phyloP scores from a whole-genome alignment of 805 yeast species.

The Teunomyces panamensis region DNA sequence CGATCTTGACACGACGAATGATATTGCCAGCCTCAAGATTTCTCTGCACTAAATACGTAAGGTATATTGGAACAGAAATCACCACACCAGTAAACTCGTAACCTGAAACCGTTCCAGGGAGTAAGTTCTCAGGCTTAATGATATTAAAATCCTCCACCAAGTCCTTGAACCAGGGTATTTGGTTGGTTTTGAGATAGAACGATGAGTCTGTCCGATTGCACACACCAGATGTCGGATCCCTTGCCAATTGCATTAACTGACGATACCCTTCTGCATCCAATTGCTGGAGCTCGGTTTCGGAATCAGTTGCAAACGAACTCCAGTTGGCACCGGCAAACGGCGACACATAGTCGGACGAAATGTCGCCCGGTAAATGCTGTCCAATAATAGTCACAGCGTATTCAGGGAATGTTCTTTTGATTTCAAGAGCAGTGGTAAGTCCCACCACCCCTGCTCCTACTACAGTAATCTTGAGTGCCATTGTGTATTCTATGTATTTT shows the following conservation, averaged over 20 bases:
- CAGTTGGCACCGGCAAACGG: constrained; percentile 77
- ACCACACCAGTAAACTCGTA: constrained; percentile 52
- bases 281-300: constrained; percentile 24
- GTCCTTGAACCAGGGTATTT: constrained; percentile 46
- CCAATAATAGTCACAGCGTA: constrained; percentile 31
- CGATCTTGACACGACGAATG: constrained; percentile 41
- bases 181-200: constrained; percentile 8
- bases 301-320: constrained; percentile 52
- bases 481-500: background rate
- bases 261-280: constrained; percentile 50
- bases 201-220: constrained; percentile 13
- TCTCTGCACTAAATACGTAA: constrained; percentile 49
- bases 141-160: constrained; percentile 40
- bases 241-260: constrained; percentile 45
- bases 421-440: constrained; percentile 32
- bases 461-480: background rate
- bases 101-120: constrained; percentile 44
- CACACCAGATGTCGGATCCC: constrained; percentile 48
- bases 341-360: constrained; percentile 50
- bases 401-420: constrained; percentile 15
- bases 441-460: constrained; percentile 36
- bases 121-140: constrained; percentile 34
- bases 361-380: constrained; percentile 54
- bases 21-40: constrained; percentile 47
- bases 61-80: constrained; percentile 56